phyloP scores from a whole-genome alignment of 2,329 filamentous ascomycete species.

The Fusarium nygamai region DNA sequence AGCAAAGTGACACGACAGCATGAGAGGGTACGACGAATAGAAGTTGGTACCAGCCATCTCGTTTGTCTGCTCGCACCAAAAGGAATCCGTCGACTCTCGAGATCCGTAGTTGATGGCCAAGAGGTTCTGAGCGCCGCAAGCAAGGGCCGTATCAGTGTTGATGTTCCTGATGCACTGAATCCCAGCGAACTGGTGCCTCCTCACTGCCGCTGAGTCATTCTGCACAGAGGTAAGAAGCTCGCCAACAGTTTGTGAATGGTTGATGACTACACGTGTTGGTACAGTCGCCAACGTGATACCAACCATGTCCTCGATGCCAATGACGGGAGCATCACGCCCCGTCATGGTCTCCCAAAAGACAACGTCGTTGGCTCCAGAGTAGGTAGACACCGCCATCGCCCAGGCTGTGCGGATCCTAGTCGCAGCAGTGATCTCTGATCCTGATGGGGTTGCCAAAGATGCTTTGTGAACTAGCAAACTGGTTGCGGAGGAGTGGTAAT shows the following conservation, averaged over 20 bases:
- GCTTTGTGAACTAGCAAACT: slow-evolving; percentile 28
- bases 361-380: slow-evolving; percentile 29
- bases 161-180: slow-evolving; percentile 36
- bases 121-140: slow-evolving; percentile 36
- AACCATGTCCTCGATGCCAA: slow-evolving; percentile 31
- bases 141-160: slow-evolving; percentile 19
- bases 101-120: slow-evolving; percentile 33
- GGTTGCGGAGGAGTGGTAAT: slow-evolving; percentile 29
- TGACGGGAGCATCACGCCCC: slow-evolving; percentile 34
- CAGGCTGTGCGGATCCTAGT: slow-evolving; percentile 38
- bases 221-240: slow-evolving; percentile 21
- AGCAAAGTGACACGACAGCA: slow-evolving; percentile 35
- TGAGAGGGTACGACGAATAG: slow-evolving; percentile 39
- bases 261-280: slow-evolving; percentile 11
- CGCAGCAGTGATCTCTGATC: slow-evolving; percentile 29
- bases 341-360: slow-evolving; percentile 40
- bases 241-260: neutral
- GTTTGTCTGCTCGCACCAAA: slow-evolving; percentile 32
- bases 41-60: slow-evolving; percentile 41
- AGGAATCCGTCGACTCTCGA: neutral
- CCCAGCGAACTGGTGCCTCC: slow-evolving; percentile 18
- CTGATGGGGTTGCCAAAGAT: neutral
- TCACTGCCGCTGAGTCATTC: slow-evolving; percentile 16
- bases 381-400: slow-evolving; percentile 33
- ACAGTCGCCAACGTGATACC: slow-evolving; percentile 37